Evolutionary conservation across 2,329 filamentous ascomycete species (phyloP).

Genomic region (Colletotrichum phormii): DNA sequence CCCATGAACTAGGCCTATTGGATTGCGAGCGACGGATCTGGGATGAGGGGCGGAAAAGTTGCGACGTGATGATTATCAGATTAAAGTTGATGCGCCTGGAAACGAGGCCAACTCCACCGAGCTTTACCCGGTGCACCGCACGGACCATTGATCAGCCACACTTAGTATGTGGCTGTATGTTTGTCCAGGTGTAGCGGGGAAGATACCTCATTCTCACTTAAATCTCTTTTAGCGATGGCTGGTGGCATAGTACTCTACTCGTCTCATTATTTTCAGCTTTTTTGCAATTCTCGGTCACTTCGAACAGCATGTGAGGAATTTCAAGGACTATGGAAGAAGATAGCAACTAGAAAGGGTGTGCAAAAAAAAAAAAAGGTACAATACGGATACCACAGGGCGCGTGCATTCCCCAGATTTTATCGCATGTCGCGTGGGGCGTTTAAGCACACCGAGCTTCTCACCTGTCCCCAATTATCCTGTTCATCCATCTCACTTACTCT

Average conservation of each 20-base stretch:
- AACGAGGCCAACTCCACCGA: constrained; percentile 20
- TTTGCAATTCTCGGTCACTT: no score
- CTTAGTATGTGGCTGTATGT: background rate
- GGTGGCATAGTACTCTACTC: no score
- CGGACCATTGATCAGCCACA: background rate
- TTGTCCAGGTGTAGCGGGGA: no score
- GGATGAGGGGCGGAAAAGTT: constrained; percentile 32
- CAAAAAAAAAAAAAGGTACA: background rate
- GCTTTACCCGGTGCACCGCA: background rate
- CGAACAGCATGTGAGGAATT: no score
- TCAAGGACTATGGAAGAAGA: no score
- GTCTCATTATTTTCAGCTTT: no score
- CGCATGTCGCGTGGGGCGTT: background rate
- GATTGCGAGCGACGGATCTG: constrained; percentile 9
- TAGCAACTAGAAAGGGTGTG: background rate
- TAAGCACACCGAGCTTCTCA: background rate
- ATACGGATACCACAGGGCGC: background rate
- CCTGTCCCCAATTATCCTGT: background rate
- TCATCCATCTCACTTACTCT: background rate
- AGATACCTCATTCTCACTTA: no score
- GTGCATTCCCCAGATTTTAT: background rate
- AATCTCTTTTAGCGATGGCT: no score
- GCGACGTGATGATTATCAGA: constrained; percentile 25
- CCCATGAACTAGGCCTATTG: background rate
- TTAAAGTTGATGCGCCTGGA: constrained; percentile 18